Evolutionary conservation across 1,284 basidiomycete species (phyloP), one percentile per base, ranked within the genome.

Genomic region (Salmacisia buchloeana): DNA sequence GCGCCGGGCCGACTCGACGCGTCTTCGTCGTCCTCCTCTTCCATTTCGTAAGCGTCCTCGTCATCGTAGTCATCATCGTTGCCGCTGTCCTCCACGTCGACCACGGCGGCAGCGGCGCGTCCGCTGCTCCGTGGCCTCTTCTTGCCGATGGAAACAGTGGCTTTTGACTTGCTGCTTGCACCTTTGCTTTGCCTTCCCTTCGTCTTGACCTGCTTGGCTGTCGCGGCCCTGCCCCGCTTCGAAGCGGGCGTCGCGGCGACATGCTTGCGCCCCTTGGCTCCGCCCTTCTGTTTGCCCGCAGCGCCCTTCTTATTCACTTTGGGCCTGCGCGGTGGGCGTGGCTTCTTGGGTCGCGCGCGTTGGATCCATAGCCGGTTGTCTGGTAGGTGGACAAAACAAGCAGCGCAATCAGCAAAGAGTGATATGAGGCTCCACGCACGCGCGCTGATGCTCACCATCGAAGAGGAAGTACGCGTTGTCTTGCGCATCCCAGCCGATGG

Each of bases 381-480:
- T 66, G n/a, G 63, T 10, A 45, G 10, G 9, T 4, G 21, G 45
- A 7, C 25, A 25, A 5, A 6, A 10, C 23, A 39, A 12, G 43
- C 18, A n/a, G 39, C 9, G 4, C 13, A 21, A 21, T 62, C 25
- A 31, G 41, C 33, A 31, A 7, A 25, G 27, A 21, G 29, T 23
- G 52, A 46, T 27, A 13, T 34, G 34, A 23, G 41, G 46, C 46
- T 12, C 9, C n/a, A 52, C 1, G 39, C 25, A 18, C 52, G 12
- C 27, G 15, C 9, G 21, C 23, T n/a, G 21, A 15, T 2, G 69
- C 81, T 60, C 38, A 82, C 82, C 86, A 86, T 91, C 91, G 71
- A 93, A 90, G 23, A 92, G 82, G 91, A 90, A 93, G 78, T 93
- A 94, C 0, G 89, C 87, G 78, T 92, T 92, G 25, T 83, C 84